phyloP scores from a whole-genome alignment of 2,329 filamentous ascomycete species.

The Aspergillus puulaauensis region DNA sequence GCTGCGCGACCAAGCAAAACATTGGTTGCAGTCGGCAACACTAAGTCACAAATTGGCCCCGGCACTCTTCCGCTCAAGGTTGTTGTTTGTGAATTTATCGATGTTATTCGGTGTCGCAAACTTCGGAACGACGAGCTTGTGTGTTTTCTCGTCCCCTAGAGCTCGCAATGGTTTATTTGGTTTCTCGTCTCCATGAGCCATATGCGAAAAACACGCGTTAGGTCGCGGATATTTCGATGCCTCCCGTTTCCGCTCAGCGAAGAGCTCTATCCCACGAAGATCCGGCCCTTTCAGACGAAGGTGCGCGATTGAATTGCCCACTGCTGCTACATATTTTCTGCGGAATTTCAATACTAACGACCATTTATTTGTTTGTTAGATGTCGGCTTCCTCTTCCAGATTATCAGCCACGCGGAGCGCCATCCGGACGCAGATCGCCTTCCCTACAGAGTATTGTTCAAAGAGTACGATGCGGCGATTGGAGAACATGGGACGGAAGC shows the following conservation, averaged over 20 bases:
- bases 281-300: constrained; percentile 59
- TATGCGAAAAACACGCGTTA: constrained; percentile 45
- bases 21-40: constrained; percentile 7
- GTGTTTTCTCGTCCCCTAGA: constrained; percentile 9
- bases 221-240: constrained; percentile 50
- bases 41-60: constrained; percentile 1
- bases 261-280: constrained; percentile 42
- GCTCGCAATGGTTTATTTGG: constrained; percentile 42
- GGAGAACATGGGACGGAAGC: constrained; percentile 66
- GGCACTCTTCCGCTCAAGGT: constrained; percentile 3
- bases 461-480: constrained; percentile 76
- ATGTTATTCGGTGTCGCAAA: constrained; percentile 6
- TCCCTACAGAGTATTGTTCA: constrained; percentile 75
- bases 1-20: constrained; percentile 22
- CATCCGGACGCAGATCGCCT: constrained; percentile 64
- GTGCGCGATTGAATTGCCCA: constrained; percentile 35
- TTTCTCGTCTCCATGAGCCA: constrained; percentile 42
- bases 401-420: constrained; percentile 70
- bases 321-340: neutral
- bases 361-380: constrained; percentile 51
- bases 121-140: constrained; percentile 6
- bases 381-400: constrained; percentile 73
- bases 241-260: constrained; percentile 46
- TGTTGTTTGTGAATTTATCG: constrained; percentile 9
- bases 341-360: neutral